A percentile compares a stretch with the other conserved stretches of the same genome.
Conservation (phyloP, 2,329 filamentous ascomycete genomes). For the Aspergillus ustus region DNA sequence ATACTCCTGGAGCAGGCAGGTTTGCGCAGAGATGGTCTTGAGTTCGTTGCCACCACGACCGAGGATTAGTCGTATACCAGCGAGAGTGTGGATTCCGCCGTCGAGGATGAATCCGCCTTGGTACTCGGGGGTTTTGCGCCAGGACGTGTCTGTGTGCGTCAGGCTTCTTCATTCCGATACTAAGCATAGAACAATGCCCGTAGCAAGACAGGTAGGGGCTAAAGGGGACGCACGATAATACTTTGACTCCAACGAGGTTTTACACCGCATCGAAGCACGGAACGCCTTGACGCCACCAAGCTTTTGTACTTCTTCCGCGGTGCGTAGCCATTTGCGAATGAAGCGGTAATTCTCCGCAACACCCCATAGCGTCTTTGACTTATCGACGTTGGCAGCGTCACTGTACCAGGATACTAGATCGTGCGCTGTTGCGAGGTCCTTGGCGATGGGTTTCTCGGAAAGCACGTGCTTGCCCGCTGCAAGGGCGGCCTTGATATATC, state of each 20-base stretch:
- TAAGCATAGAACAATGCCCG: background rate
- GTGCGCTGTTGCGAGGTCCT: conserved; percentile 57
- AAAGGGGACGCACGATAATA: conserved; percentile 51
- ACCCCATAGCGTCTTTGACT: conserved; percentile 47
- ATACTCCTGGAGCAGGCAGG: conserved; percentile 54
- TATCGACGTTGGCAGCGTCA: conserved; percentile 47
- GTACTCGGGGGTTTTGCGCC: conserved; percentile 61
- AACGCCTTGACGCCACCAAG: conserved; percentile 58
- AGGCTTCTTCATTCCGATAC: background rate
- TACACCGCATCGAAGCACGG: conserved; percentile 50
- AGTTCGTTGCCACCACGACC: conserved; percentile 46
- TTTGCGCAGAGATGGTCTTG: conserved; percentile 54
- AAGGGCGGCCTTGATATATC: conserved; percentile 55
- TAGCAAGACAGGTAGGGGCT: conserved; percentile 12
- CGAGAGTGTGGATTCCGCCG: conserved; percentile 61
- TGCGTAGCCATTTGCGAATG: conserved; percentile 53
- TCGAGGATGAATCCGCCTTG: conserved; percentile 66
- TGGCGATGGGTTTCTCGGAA: conserved; percentile 62
- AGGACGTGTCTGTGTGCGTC: conserved; percentile 50
- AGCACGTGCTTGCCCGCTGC: conserved; percentile 60
- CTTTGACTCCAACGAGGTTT: conserved; percentile 56
- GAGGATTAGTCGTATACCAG: conserved; percentile 56
- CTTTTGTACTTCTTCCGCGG: conserved; percentile 49
- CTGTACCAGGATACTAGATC: conserved; percentile 58
- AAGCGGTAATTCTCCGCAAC: conserved; percentile 65